Conservation (phyloP, 306 rosid genomes). For the Pterocarpus santalinus region DNA sequence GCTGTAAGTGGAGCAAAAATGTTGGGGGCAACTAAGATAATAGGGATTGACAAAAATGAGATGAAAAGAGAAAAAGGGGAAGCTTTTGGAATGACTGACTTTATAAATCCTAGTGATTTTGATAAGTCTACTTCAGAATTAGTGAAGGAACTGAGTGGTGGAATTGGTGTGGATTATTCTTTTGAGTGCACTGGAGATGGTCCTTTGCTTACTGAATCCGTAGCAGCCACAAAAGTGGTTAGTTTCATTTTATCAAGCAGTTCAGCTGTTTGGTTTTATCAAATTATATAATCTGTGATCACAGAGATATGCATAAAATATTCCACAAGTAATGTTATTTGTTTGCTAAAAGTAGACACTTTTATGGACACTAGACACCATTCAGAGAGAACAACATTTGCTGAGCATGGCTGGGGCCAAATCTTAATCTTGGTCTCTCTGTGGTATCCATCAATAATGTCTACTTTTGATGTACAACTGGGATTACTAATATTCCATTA, state of each 20-base stretch:
- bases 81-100: constrained; percentile 19
- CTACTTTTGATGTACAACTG: too few relatives aligned
- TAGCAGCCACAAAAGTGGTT: constrained; percentile 55
- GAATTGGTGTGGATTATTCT: constrained; percentile 57
- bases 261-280: not conserved
- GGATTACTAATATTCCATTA: too few relatives aligned
- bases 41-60: constrained; percentile 56
- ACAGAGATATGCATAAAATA: too few relatives aligned
- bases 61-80: constrained; percentile 43
- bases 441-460: too few relatives aligned
- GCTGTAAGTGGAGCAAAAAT: constrained; percentile 46
- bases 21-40: constrained; percentile 48
- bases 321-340: too few relatives aligned
- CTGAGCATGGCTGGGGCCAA: too few relatives aligned
- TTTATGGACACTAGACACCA: too few relatives aligned
- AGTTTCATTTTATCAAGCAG: not conserved
- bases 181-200: constrained; percentile 58
- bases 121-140: constrained; percentile 43
- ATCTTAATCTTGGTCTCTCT: too few relatives aligned
- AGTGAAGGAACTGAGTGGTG: constrained; percentile 49
- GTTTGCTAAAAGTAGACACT: too few relatives aligned
- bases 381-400: too few relatives aligned
- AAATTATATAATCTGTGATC: too few relatives aligned
- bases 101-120: constrained; percentile 35
- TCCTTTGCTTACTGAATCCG: constrained; percentile 40